Evolutionary conservation across 2,329 filamentous ascomycete species (phyloP).

Genomic region (Fusarium sp.): DNA sequence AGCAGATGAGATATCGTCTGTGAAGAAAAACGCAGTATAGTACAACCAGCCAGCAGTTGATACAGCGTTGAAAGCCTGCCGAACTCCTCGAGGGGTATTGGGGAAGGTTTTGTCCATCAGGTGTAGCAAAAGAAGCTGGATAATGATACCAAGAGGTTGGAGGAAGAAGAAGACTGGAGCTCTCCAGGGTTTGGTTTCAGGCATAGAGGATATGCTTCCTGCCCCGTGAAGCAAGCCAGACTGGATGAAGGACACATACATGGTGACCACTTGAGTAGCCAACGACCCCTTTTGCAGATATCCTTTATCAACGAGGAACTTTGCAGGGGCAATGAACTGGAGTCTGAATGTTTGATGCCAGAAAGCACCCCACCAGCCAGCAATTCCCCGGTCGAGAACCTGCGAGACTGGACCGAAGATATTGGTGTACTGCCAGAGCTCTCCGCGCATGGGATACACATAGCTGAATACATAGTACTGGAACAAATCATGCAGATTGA

Average conservation of each 20-base stretch:
- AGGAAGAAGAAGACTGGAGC: slow-evolving; percentile 78
- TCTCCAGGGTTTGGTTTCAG: slow-evolving; percentile 60
- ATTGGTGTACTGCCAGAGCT: slow-evolving; percentile 66
- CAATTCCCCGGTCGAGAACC: slow-evolving; percentile 76
- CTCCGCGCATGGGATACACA: slow-evolving; percentile 62
- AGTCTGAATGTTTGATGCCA: slow-evolving; percentile 94
- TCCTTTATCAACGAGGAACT: slow-evolving; percentile 57
- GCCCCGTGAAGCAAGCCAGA: slow-evolving; percentile 77
- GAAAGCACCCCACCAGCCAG: slow-evolving; percentile 84
- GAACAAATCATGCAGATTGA: slow-evolving; percentile 69
- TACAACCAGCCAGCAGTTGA: slow-evolving; percentile 77
- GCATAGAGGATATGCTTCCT: slow-evolving; percentile 76
- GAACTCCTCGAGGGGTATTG: slow-evolving; percentile 57
- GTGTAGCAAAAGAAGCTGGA: slow-evolving; percentile 62
- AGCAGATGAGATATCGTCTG: slow-evolving; percentile 78
- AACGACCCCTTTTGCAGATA: slow-evolving; percentile 52
- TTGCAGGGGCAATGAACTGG: slow-evolving; percentile 72
- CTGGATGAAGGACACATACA: slow-evolving; percentile 65
- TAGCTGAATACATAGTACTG: slow-evolving; percentile 62
- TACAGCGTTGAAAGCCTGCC: slow-evolving; percentile 68
- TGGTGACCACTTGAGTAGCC: slow-evolving; percentile 42
- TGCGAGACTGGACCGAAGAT: slow-evolving; percentile 65
- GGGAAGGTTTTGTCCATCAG: slow-evolving; percentile 53
- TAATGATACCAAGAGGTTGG: slow-evolving; percentile 72
- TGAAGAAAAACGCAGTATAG: slow-evolving; percentile 71